Evolutionary conservation across 208 protist genomes (phyloP).

Genomic region (Leptomonas seymouri): DNA sequence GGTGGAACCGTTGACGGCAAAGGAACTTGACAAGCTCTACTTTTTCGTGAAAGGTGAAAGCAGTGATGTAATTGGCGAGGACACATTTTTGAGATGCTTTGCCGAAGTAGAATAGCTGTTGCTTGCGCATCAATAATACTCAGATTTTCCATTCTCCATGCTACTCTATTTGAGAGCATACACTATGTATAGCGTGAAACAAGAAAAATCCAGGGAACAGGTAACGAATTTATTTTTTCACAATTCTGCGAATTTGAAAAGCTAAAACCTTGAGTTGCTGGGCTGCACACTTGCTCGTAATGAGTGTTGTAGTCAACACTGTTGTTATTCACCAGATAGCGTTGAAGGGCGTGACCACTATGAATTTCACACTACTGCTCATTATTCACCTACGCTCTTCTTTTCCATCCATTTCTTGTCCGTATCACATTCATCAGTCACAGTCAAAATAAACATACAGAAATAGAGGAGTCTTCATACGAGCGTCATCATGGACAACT

Average conservation of each 20-base stretch:
- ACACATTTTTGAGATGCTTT: slow-evolving; percentile 25
- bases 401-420: not conserved
- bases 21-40: slow-evolving; percentile 28
- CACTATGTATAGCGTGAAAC: not conserved
- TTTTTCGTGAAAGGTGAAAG: slow-evolving; percentile 23
- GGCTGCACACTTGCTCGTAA: no score
- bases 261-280: no score
- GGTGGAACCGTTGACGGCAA: slow-evolving; percentile 1
- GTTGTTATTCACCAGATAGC: no score
- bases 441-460: not conserved
- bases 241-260: no score
- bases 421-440: not conserved
- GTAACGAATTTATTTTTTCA: not conserved
- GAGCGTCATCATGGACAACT: slow-evolving; percentile 21
- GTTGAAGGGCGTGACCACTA: no score
- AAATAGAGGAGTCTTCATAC: not conserved
- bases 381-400: no score
- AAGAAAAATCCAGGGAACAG: not conserved
- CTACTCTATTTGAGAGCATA: not conserved
- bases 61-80: slow-evolving; percentile 20
- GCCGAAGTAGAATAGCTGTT: slow-evolving; percentile 20
- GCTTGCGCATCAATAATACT: not conserved
- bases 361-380: no score
- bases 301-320: no score
- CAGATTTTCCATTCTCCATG: slow-evolving; percentile 1